Evolutionary conservation across 2,329 filamentous ascomycete genomes (phyloP).

Genomic region (Byssothecium circinans): DNA sequence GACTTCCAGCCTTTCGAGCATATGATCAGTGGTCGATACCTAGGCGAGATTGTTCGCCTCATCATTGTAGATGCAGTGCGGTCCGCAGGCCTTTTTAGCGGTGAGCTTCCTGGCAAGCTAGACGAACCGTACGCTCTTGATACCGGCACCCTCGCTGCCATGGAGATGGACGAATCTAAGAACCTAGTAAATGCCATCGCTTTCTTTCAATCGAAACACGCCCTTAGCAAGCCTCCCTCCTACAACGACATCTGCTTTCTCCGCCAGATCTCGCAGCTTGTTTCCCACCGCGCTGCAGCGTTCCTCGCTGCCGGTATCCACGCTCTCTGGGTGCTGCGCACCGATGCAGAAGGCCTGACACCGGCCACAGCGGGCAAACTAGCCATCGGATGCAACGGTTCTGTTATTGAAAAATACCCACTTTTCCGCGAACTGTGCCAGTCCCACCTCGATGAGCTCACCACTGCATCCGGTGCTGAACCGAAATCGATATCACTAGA

Average conservation of each 20-base stretch:
- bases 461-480: slow-evolving; percentile 42
- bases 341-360: slow-evolving; percentile 50
- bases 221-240: slow-evolving; percentile 48
- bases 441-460: slow-evolving; percentile 62
- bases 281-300: slow-evolving; percentile 62
- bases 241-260: slow-evolving; percentile 59
- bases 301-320: slow-evolving; percentile 66
- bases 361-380: slow-evolving; percentile 41
- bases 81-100: slow-evolving; percentile 58
- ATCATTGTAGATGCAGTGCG: slow-evolving; percentile 63
- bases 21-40: slow-evolving; percentile 64
- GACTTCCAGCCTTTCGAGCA: slow-evolving; percentile 69
- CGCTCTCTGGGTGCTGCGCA: slow-evolving; percentile 61
- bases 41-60: slow-evolving; percentile 64
- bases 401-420: slow-evolving; percentile 78
- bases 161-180: slow-evolving; percentile 54
- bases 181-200: slow-evolving; percentile 45
- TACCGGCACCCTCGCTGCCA: slow-evolving; percentile 59
- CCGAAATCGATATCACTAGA: slow-evolving; percentile 61
- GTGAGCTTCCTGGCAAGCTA: slow-evolving; percentile 58
- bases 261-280: slow-evolving; percentile 54
- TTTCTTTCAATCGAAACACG: slow-evolving; percentile 56
- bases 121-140: slow-evolving; percentile 61
- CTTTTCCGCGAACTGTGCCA: slow-evolving; percentile 66
- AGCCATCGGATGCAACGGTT: slow-evolving; percentile 74